Percentiles rank a stretch among this genome's conserved stretches.
phyloP scores from a whole-genome alignment of 805 yeast species.

The Saccharomycopsis malanga region DNA sequence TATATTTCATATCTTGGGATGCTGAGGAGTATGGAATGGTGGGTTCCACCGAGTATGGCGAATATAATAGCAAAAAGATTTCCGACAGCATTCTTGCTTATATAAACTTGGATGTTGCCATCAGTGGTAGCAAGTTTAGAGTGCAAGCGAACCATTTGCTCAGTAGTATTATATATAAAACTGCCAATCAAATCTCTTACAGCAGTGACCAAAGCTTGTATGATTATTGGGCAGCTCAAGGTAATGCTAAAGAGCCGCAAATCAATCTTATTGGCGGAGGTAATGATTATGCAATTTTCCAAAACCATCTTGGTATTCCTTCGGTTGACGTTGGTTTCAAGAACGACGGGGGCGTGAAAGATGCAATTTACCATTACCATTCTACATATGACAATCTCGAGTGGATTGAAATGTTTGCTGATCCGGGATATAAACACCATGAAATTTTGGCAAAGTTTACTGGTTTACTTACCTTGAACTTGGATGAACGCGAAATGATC shows the following conservation, averaged over 20 bases:
- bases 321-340: constrained; percentile 54
- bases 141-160: constrained; percentile 35
- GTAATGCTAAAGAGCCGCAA: not conserved
- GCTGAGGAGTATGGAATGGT: constrained; percentile 49
- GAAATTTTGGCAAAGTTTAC: constrained; percentile 35
- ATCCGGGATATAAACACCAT: constrained; percentile 54
- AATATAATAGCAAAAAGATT: constrained; percentile 42
- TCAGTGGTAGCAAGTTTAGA: constrained; percentile 45
- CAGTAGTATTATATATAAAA: constrained; percentile 37
- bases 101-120: constrained; percentile 61
- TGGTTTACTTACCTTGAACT: constrained; percentile 46
- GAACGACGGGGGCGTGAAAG: constrained; percentile 29
- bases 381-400: constrained; percentile 63
- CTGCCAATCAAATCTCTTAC: constrained; percentile 38
- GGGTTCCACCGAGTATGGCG: constrained; percentile 76
- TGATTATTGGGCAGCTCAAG: constrained; percentile 14
- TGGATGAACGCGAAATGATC: constrained; percentile 53
- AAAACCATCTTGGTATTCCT: constrained; percentile 53
- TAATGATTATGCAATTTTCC: constrained; percentile 57
- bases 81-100: constrained; percentile 53
- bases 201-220: constrained; percentile 22
- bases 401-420: constrained; percentile 61
- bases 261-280: constrained; percentile 60
- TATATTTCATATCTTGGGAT: constrained; percentile 15
- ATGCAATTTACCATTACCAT: constrained; percentile 67